phyloP scores from a whole-genome alignment of 1,139 yeast genomes.

The Pichia sp. region DNA sequence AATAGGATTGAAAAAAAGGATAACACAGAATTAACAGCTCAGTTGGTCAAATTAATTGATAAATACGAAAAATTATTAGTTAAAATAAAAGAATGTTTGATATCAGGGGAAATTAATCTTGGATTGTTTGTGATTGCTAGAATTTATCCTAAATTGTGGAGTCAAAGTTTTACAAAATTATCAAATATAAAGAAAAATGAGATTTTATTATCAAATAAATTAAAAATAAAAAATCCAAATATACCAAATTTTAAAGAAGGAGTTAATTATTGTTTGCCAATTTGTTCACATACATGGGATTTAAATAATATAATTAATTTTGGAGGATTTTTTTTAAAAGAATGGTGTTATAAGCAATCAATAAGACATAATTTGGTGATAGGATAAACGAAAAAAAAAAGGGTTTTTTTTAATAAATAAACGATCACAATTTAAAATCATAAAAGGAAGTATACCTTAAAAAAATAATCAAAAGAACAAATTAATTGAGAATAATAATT shows the following conservation, averaged over 20 bases:
- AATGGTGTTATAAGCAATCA: conserved; percentile 17
- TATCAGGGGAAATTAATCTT: conserved; percentile 12
- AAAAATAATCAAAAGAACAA: not conserved
- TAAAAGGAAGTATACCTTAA: not conserved
- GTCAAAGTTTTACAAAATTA: conserved; percentile 5
- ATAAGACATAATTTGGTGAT: conserved; percentile 1
- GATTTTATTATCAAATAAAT: conserved; percentile 1
- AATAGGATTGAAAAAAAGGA: not conserved
- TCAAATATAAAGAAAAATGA: conserved; percentile 7
- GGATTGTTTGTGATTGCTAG: conserved; percentile 10
- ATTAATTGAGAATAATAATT: not conserved
- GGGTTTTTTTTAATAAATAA: not conserved
- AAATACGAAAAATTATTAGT: not conserved
- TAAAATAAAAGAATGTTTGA: conserved; percentile 6
- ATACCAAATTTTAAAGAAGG: conserved; percentile 3
- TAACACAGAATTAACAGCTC: not conserved
- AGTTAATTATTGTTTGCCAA: conserved; percentile 18
- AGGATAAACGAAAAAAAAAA: not conserved
- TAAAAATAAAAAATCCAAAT: not conserved
- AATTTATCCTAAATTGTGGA: conserved; percentile 9
- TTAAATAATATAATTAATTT: conserved; percentile 21
- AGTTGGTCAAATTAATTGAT: not conserved
- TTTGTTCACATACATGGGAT: conserved; percentile 13
- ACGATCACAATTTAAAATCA: too few species aligned
- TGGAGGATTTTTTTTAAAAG: conserved; percentile 20